Base-by-base conservation (phyloP, 352 stramenopile species). In the Phytophthora quininea region DNA sequence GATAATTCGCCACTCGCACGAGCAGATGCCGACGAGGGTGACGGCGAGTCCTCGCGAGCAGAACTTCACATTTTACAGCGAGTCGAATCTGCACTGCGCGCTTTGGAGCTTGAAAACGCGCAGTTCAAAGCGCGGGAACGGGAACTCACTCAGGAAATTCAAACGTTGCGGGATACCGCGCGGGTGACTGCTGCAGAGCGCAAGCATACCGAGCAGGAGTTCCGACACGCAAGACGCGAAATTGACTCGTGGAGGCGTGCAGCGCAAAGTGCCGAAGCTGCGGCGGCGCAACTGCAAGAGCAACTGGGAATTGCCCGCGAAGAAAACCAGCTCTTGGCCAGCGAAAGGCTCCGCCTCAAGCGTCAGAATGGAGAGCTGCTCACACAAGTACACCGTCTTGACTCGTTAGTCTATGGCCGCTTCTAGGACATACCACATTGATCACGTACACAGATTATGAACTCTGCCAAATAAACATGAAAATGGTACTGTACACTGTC, bases 321-420 rank as follows among this genome's bases (percentile, higher is more conserved):
- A 53, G 86, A 95, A 52, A 76, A 73, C 6, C 77, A 89, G 33
- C 68, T 93, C n/a, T 63, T 92, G 33, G 73, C 68, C 9, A 76
- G 75, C 46, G 84, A 93, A 56, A 76, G 74, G 30, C 48, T 78
- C 42, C 75, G 86, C 0, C 76, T 95, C 31, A 80, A 89, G 65
- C 77, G 80, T 11, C 84, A 91, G 49, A 94, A 94, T 73, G 79
- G 77, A 52, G 84, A 94, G 64, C 66, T 95, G 3, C 58, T 86
- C 4, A 78, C 82, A 3, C 84, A 93, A 19, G 84, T 95, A 8
- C 82, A 90, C 66, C 83, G 86, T 3, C 78, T 92, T 38, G 84
- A 93, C 55, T 86, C 82, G 14, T 74, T 93, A 29, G 83, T 93
- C 43, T 92, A 93, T 58, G 84, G 84, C 1, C 82, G 84, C 2